Base-by-base conservation (phyloP, 1,284 basidiomycete genomes). In the Melampsora americana region DNA sequence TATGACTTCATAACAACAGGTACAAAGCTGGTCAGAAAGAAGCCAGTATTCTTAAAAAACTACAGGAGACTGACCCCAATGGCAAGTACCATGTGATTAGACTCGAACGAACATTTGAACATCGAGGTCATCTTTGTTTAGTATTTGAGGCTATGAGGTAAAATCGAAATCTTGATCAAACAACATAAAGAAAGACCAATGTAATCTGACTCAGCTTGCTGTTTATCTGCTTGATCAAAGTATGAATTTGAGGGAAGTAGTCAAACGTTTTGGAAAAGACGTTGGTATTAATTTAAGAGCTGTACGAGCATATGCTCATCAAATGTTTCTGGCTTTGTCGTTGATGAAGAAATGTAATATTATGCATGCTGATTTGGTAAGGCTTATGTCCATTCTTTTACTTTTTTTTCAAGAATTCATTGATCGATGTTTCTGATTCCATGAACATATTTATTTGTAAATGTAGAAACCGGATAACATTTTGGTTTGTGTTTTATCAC, bases 251-350 rank as follows among this genome's bases (percentile, higher is more conserved):
- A 91, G 96, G 78, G 95, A 99, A 77, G 93, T 99, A 26, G 91
- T 99, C 75, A 98, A 98, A 83, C 89, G 94, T n/a, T 99, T 98
- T 82, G 96, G 96, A 71, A 98, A 98, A 83, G 94, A 99, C 80
- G 90, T 99, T 68, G 96, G 96, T 6, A 86, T 99, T 61, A 98
- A 98, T 82, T 90, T 98, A 82, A 88, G 90, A 79, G 96, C 96
- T 42, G 96, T 99, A n/a, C 88, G 94, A 78, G 93, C 95, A 5
- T 99, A 99, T 82, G 90, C 95, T 44, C 93, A 97, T 80, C 96
- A 99, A 82, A 89, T 98, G 77, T 94, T 99, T 83, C 86, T 97
- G 56, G 88, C 93, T 20, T 85, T 98, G 77, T 89, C 90, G 79
- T 86, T 95, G 66, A 85, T 99, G 81, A 88, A 89, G 79, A 97